Conservation (phyloP, 768 basidiomycete species). For the Tephrocybe sp. region DNA sequence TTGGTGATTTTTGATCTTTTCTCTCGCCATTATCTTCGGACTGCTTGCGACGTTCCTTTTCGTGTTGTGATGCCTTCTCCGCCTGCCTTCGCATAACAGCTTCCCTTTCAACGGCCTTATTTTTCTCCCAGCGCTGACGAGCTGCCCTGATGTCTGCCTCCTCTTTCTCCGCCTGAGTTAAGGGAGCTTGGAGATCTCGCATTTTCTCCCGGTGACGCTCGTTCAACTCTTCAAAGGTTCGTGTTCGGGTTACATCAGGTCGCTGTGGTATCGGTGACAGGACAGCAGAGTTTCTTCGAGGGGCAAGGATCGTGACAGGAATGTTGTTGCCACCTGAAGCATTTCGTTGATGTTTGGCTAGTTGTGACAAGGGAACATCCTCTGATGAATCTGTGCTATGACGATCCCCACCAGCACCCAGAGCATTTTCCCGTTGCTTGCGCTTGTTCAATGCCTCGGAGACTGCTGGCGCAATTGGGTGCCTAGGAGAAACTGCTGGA, state of each 20-base stretch:
- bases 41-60: constrained; percentile 42
- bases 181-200: constrained; percentile 74
- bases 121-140: constrained; percentile 78
- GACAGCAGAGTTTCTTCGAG: constrained; percentile 36
- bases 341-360: constrained; percentile 25
- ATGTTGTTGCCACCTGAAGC: constrained; percentile 25
- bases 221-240: constrained; percentile 84
- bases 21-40: constrained; percentile 38
- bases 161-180: constrained; percentile 79
- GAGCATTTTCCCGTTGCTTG: constrained; percentile 66
- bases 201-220: constrained; percentile 86
- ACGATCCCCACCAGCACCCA: constrained; percentile 44
- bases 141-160: constrained; percentile 75
- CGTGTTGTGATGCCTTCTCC: constrained; percentile 59
- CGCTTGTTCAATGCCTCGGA: constrained; percentile 70
- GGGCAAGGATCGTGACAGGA: constrained; percentile 47
- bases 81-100: constrained; percentile 70
- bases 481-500: constrained; percentile 35
- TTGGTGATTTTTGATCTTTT: constrained; percentile 27
- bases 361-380: constrained; percentile 42
- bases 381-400: constrained; percentile 41
- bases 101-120: constrained; percentile 70
- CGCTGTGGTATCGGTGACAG: constrained; percentile 48
- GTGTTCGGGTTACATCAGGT: constrained; percentile 49
- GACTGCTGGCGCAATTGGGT: constrained; percentile 68